Percentiles rank a stretch among this genome's conserved stretches.
Conservation (phyloP, 352 stramenopile species). For the Thraustotheca clavata region DNA sequence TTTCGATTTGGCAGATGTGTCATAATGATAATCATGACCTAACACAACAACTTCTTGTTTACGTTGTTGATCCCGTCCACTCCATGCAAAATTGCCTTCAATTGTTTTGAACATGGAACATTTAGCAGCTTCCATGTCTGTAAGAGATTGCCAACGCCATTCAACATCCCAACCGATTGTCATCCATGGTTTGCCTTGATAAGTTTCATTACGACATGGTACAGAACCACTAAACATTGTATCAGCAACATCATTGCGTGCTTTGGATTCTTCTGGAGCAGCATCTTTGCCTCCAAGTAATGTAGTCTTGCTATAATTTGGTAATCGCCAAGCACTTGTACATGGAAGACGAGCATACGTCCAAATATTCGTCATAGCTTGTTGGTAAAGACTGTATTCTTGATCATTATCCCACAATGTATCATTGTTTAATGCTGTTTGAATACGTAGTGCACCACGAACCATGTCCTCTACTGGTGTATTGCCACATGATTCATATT, state of each 20-base stretch:
- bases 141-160: not conserved
- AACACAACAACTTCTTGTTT: not conserved
- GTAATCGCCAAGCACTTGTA: slow-evolving; percentile 6
- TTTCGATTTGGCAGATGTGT: not conserved
- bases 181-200: slow-evolving; percentile 6
- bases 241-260: not conserved
- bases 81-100: not conserved
- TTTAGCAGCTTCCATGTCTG: not conserved
- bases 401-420: not conserved
- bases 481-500: slow-evolving; percentile 10
- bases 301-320: not conserved
- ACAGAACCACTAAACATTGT: not conserved
- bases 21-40: slow-evolving; percentile 7
- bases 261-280: not conserved
- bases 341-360: slow-evolving; percentile 7
- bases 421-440: not conserved
- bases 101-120: slow-evolving; percentile 2
- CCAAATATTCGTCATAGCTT: slow-evolving; percentile 3
- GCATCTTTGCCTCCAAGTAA: not conserved
- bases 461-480: not conserved
- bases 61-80: not conserved
- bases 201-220: not conserved
- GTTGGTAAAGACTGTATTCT: not conserved
- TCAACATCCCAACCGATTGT: slow-evolving; percentile 11
- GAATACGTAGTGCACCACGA: slow-evolving; percentile 7